A percentile compares a stretch with the other conserved stretches of the same genome.
phyloP scores from a whole-genome alignment of 305 asterid genomes.

The Solanum hybrid region DNA sequence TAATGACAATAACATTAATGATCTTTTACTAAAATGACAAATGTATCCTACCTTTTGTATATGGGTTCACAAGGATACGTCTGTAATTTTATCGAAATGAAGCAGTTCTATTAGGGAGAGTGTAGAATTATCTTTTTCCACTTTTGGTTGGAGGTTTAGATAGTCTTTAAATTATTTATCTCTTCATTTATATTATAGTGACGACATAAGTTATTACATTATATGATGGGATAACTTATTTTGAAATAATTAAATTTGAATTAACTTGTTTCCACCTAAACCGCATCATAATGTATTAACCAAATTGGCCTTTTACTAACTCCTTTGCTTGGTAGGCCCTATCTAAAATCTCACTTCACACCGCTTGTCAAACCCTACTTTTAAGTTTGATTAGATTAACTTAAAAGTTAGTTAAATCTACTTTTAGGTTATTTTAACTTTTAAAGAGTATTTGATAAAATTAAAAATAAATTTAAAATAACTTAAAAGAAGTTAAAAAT shows the following conservation, averaged over 20 bases:
- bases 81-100: not conserved
- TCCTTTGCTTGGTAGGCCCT: not conserved
- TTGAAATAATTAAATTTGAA: no score
- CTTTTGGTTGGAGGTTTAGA: not conserved
- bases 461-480: no score
- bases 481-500: no score
- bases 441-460: fast-evolving
- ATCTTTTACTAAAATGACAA: not conserved
- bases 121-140: not conserved
- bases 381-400: no score
- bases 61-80: not conserved
- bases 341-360: not conserved
- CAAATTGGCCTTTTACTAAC: not conserved
- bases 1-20: not conserved
- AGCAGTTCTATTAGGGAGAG: not conserved
- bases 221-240: not conserved
- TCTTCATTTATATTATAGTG: no score
- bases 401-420: no score
- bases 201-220: not conserved
- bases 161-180: not conserved
- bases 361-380: not conserved
- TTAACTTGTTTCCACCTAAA: no score
- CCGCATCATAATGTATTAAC: no score
- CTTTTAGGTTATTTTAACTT: no score
- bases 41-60: not conserved